Conservation (phyloP, 2,329 filamentous ascomycete genomes). For the Penicillium sp. region DNA sequence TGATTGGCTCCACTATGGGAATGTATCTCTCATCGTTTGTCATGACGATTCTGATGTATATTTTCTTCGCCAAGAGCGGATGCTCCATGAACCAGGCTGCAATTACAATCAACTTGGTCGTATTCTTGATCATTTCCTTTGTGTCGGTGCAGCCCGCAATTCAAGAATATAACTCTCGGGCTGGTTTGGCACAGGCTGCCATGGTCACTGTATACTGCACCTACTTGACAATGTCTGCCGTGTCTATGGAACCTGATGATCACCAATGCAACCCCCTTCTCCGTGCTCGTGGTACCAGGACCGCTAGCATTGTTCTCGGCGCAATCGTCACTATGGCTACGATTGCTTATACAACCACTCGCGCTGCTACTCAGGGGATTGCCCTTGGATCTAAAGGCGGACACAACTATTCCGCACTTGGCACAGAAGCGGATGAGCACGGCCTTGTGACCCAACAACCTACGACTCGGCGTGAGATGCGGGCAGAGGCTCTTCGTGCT, state of each 20-base stretch:
- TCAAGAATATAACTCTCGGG: slow-evolving; percentile 88
- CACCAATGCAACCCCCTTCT: slow-evolving; percentile 90
- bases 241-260: slow-evolving; percentile 97
- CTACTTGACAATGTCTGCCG: slow-evolving; percentile 95
- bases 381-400: slow-evolving; percentile 51
- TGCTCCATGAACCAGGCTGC: slow-evolving; percentile 97
- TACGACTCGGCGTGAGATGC: slow-evolving; percentile 77
- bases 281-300: slow-evolving; percentile 77
- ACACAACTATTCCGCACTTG: slow-evolving; percentile 54
- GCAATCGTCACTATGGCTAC: slow-evolving; percentile 96
- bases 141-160: slow-evolving; percentile 86
- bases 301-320: slow-evolving; percentile 84
- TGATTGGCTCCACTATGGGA: slow-evolving; percentile 85
- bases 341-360: slow-evolving; percentile 94
- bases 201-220: slow-evolving; percentile 99
- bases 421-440: slow-evolving; percentile 73
- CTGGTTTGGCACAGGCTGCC: slow-evolving; percentile 91
- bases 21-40: slow-evolving; percentile 90
- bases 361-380: slow-evolving; percentile 82
- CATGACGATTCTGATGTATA: slow-evolving; percentile 96
- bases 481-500: slow-evolving; percentile 80
- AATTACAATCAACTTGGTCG: slow-evolving; percentile 86
- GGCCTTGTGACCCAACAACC: slow-evolving; percentile 86
- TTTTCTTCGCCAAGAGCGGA: slow-evolving; percentile 79
- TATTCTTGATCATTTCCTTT: slow-evolving; percentile 74